Percentiles rank a stretch among this genome's conserved stretches.
phyloP scores from a whole-genome alignment of 2,329 filamentous ascomycete genomes.

The Epichloe gansuensis region DNA sequence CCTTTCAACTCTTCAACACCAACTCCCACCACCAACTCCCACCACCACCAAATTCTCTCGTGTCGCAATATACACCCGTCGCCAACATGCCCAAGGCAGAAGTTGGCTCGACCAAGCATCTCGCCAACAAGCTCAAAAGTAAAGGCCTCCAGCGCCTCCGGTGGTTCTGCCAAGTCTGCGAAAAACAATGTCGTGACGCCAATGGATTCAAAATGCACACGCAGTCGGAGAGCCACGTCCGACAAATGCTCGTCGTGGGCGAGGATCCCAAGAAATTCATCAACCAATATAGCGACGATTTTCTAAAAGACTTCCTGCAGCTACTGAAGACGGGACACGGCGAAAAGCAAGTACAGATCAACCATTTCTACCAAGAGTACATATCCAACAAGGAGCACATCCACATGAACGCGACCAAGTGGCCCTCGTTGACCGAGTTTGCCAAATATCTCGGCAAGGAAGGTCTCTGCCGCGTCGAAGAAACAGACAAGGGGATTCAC shows the following conservation, averaged over 20 bases:
- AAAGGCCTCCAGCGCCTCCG: conserved; percentile 68
- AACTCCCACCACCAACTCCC: neutral
- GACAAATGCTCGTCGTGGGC: conserved; percentile 78
- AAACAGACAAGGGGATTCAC: conserved; percentile 73
- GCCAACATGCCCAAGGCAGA: conserved; percentile 79
- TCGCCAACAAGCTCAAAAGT: conserved; percentile 82
- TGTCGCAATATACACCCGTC: neutral
- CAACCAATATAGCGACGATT: conserved; percentile 69
- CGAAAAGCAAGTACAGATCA: conserved; percentile 79
- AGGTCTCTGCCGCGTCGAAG: conserved; percentile 80
- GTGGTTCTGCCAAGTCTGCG: conserved; percentile 84
- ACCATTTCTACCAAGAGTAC: conserved; percentile 91
- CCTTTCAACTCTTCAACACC: neutral
- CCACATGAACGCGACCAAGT: conserved; percentile 90
- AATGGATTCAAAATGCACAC: conserved; percentile 90
- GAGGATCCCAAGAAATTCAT: conserved; percentile 79
- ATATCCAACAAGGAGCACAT: conserved; percentile 70
- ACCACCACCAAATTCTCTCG: neutral
- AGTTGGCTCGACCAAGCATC: conserved; percentile 78
- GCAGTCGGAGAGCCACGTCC: conserved; percentile 72
- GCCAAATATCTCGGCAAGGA: conserved; percentile 77
- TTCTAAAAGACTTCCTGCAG: conserved; percentile 66
- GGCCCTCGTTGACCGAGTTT: conserved; percentile 80
- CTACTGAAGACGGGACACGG: conserved; percentile 75
- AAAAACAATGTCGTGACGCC: conserved; percentile 55